Evolutionary conservation across 495 filamentous ascomycete genomes (phyloP).

Genomic region (Saxispiralis lemnorum): DNA sequence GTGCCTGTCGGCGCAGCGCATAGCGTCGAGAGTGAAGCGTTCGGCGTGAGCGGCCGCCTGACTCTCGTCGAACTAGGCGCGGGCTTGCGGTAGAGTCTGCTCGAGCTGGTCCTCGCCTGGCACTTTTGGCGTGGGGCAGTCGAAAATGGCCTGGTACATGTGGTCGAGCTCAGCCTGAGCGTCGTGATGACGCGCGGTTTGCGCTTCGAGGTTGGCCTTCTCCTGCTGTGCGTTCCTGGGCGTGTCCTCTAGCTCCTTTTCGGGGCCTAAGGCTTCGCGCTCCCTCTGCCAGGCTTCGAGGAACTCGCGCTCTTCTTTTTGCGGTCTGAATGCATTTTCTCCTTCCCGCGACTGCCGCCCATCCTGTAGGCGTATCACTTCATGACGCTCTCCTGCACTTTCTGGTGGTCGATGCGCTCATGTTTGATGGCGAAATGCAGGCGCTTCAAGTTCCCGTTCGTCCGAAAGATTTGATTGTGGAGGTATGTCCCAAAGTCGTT

Average conservation of each 20-base stretch:
- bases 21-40: slow-evolving; percentile 17
- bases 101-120: slow-evolving; percentile 32
- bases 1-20: slow-evolving; percentile 7
- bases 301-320: slow-evolving; percentile 34
- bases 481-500: slow-evolving; percentile 25
- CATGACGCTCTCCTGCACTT: slow-evolving; percentile 31
- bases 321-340: slow-evolving; percentile 26
- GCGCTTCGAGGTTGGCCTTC: slow-evolving; percentile 1
- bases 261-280: slow-evolving; percentile 23
- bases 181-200: slow-evolving; percentile 19
- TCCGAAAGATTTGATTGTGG: slow-evolving; percentile 17
- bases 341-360: slow-evolving; percentile 23
- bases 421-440: slow-evolving; percentile 21
- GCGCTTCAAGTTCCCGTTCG: slow-evolving; percentile 10
- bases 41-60: slow-evolving; percentile 18
- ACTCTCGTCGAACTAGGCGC: slow-evolving; percentile 12
- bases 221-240: slow-evolving; percentile 10
- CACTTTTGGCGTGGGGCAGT: slow-evolving; percentile 29
- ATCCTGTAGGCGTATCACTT: slow-evolving; percentile 30
- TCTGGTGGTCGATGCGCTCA: slow-evolving; percentile 32
- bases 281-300: slow-evolving; percentile 28
- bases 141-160: slow-evolving; percentile 26
- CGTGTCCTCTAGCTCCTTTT: slow-evolving; percentile 18
- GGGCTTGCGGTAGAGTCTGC: slow-evolving; percentile 11
- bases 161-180: slow-evolving; percentile 20